Evolutionary conservation across 1,284 basidiomycete species (phyloP), one percentile per base, ranked within the genome.

Genomic region (Hemileia vastatrix): DNA sequence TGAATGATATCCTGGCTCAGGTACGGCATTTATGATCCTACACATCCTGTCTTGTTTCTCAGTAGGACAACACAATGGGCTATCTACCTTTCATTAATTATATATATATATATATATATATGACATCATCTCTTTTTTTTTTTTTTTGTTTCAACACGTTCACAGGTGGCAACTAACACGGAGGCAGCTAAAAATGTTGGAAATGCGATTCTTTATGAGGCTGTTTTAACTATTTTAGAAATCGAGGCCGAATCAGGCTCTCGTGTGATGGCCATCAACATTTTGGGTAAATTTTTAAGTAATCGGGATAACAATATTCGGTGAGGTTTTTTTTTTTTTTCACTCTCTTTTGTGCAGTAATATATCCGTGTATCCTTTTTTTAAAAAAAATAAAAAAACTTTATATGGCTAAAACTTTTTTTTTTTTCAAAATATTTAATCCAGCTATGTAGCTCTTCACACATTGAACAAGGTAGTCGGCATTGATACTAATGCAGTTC

Each of bases 261-360:
- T 44, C 85, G 95, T 4, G 94, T 98, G 57, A 97, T 99, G 95
- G 95, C 95, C 0, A 99, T 99, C 79, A 99, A 99, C 76, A 97
- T 98, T 64, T 82, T 99, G 48, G 95, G 95, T 65, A 98, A 97
- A 77, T 99, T 98, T 80, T 80, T 99, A 71, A 87, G 90, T 73
- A 98, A 99, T 78, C 83, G 90, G 32, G 95, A 99, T 77, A 99
- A 99, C 79, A 99, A 99, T 75, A 98, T 98, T 71, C 84, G 92
- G 88, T 92, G 72, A 62, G 81, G 77, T 32, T 18, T 50, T 54
- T n/a, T 60, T 51, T 27, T 4, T 51, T 44, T 59, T 50, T 40
- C 18, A 23, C 9, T 44, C 48, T 45, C 57, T 57, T 48, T 13
- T n/a, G n/a, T n/a, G n/a, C n/a, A n/a, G n/a, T n/a, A n/a, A n/a